A percentile compares a stretch with the other conserved stretches of the same genome.
Evolutionary conservation across 495 filamentous ascomycete genomes (phyloP).

Genomic region (Aspergillus baeticus): DNA sequence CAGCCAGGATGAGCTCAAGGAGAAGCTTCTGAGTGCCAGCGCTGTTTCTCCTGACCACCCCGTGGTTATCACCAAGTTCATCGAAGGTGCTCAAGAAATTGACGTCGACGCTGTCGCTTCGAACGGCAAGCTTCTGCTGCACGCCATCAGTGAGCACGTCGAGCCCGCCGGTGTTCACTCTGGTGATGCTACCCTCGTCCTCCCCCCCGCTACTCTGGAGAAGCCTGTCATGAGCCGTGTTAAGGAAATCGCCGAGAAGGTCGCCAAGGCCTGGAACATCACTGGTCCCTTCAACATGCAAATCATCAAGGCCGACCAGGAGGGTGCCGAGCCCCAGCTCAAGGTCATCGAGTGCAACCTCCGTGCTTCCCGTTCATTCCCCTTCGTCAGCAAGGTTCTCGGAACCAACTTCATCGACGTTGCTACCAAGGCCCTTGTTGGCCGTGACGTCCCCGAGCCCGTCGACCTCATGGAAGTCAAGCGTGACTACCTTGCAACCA

Average conservation of each 20-base stretch:
- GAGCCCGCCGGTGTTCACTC: conserved; percentile 97
- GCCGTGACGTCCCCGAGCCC: conserved; percentile 80
- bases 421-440: conserved; percentile 89
- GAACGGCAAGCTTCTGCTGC: conserved; percentile 79
- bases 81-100: conserved; percentile 95
- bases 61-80: conserved; percentile 98
- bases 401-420: conserved; percentile 97
- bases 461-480: conserved; percentile 84
- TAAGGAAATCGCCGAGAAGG: conserved; percentile 93
- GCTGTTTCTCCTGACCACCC: conserved; percentile 95
- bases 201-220: conserved; percentile 79
- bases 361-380: conserved; percentile 95
- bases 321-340: conserved; percentile 68
- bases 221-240: conserved; percentile 73
- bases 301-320: conserved; percentile 85
- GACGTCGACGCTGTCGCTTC: conserved; percentile 95
- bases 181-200: conserved; percentile 89
- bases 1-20: conserved; percentile 79
- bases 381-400: conserved; percentile 95
- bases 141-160: conserved; percentile 94
- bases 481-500: conserved; percentile 91
- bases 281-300: conserved; percentile 99
- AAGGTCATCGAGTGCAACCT: conserved; percentile 99
- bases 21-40: conserved; percentile 82
- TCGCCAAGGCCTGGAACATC: conserved; percentile 95